Evolutionary conservation across 1,284 basidiomycete genomes (phyloP).

Genomic region (Porodaedalea pini): DNA sequence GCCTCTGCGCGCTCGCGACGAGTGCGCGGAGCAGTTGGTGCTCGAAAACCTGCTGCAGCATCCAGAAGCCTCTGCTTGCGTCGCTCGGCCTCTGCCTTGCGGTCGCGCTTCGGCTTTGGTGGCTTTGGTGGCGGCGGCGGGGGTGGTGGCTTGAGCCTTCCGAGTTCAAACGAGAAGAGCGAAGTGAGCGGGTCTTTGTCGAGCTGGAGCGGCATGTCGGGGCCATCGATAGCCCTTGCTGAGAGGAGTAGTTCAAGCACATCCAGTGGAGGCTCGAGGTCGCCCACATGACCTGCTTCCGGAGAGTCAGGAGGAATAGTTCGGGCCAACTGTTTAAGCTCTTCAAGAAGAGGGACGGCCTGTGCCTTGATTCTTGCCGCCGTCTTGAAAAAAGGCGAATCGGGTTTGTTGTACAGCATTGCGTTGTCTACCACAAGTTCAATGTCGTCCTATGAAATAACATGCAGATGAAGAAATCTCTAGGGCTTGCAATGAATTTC

Average conservation of each 20-base stretch:
- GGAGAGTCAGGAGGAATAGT: constrained; percentile 6
- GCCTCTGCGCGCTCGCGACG: constrained; percentile 39
- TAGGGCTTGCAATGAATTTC: background rate
- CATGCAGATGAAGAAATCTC: background rate
- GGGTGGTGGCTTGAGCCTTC: constrained; percentile 53
- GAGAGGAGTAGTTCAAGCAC: constrained; percentile 54
- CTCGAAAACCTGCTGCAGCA: constrained; percentile 41
- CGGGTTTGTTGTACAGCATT: constrained; percentile 79
- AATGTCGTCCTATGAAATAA: constrained; percentile 64
- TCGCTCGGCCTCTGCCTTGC: constrained; percentile 38
- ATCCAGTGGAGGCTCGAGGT: constrained; percentile 67
- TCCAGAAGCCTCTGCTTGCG: constrained; percentile 31
- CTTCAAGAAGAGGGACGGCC: constrained; percentile 56
- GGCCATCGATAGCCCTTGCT: constrained; percentile 45
- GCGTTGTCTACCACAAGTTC: constrained; percentile 85
- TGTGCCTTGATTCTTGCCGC: constrained; percentile 68
- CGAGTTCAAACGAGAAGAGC: constrained; percentile 66
- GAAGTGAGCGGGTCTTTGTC: constrained; percentile 54
- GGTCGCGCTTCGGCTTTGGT: constrained; percentile 36
- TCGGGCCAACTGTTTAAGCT: constrained; percentile 42
- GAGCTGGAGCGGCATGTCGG: constrained; percentile 49
- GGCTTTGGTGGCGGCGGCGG: constrained; percentile 38
- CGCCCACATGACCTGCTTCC: constrained; percentile 39
- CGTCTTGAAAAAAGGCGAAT: constrained; percentile 68
- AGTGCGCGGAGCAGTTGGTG: constrained; percentile 36